phyloP scores from a whole-genome alignment of 495 filamentous ascomycete genomes.

The Trichoderma erinaceum region DNA sequence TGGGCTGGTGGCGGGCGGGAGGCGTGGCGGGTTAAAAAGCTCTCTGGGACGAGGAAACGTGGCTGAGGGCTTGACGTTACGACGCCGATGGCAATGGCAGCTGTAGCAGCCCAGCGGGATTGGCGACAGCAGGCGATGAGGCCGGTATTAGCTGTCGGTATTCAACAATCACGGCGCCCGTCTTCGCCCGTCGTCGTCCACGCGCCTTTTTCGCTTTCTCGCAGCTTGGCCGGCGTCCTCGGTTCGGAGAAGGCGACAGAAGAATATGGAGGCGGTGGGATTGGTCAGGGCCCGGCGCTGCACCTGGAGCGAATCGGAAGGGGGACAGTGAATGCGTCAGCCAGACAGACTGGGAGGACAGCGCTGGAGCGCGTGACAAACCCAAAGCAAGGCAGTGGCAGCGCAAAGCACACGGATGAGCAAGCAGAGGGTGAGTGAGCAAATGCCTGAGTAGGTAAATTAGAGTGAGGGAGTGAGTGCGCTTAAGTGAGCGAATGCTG shows the following conservation, averaged over 20 bases:
- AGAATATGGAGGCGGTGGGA: background rate
- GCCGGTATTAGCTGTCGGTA: background rate
- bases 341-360: background rate
- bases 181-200: too few relatives aligned
- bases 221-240: background rate
- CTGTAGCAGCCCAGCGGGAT: background rate
- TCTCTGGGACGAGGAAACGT: background rate
- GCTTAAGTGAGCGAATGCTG: background rate
- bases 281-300: background rate
- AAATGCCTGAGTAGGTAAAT: background rate
- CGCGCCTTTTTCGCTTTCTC: background rate
- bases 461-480: background rate
- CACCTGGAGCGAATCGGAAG: background rate
- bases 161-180: too few relatives aligned
- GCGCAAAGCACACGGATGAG: background rate
- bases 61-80: background rate
- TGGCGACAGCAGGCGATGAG: background rate
- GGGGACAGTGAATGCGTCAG: slow-evolving; percentile 5
- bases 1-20: background rate
- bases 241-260: slow-evolving; percentile 12
- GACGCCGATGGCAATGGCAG: background rate
- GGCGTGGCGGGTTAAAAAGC: background rate
- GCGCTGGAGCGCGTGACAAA: slow-evolving; percentile 5
- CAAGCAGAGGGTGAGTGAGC: background rate
- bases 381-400: background rate